Evolutionary conservation across 495 filamentous ascomycete species (phyloP).

Genomic region (Neohortaea acidophila): DNA sequence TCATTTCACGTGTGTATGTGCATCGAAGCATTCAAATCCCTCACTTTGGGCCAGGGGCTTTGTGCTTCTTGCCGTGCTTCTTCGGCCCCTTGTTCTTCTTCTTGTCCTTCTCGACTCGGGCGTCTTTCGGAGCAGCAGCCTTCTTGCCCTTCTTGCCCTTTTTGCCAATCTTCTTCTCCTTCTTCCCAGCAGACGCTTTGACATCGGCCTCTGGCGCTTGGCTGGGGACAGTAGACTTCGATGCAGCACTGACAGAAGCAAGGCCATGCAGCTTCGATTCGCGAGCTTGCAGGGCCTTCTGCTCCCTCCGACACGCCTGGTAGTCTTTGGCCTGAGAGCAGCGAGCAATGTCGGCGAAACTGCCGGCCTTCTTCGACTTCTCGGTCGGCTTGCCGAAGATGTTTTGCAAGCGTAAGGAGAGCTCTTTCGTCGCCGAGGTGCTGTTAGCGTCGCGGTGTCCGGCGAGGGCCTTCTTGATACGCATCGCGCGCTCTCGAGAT

Average conservation of each 20-base stretch:
- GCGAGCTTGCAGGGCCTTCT: not conserved
- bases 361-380: conserved; percentile 2
- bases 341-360: not conserved
- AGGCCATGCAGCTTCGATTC: not conserved
- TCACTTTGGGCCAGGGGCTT: no score
- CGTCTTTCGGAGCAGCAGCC: no score
- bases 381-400: not conserved
- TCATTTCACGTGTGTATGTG: no score
- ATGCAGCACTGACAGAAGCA: not conserved
- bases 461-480: conserved; percentile 3
- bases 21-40: no score
- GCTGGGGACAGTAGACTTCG: not conserved
- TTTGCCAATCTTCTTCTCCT: not conserved
- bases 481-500: conserved; percentile 3
- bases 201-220: not conserved
- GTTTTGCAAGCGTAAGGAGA: conserved; percentile 5
- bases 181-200: not conserved
- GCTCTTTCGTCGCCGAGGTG: conserved; percentile 8
- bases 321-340: conserved; percentile 2
- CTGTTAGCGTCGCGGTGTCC: conserved; percentile 7
- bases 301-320: not conserved
- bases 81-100: not conserved
- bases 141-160: no score
- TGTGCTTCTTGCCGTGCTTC: not conserved
- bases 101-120: not conserved